Evolutionary conservation across 75 land plant genomes (phyloP), one percentile per base, ranked within the genome.

Genomic region (Pseudotsuga menziesii): DNA sequence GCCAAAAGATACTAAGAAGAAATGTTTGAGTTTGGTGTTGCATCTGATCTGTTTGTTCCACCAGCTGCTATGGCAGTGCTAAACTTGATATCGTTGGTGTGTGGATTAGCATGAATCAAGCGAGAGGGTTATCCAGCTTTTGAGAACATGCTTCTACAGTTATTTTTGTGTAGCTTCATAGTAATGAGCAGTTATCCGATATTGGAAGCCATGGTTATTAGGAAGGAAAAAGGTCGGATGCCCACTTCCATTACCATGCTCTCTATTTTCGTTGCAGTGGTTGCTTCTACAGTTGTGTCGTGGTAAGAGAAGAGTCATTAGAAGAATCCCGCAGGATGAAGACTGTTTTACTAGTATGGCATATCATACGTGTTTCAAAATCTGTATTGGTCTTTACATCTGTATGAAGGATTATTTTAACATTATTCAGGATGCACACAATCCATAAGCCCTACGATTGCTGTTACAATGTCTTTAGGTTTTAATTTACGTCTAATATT

Each of bases 181-280:
- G 17, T 78, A 9, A 2, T 75, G 2, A 35, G 57, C 56, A 78
- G 60, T 15, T 78, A 71, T 48, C 83, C 80, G 0, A 36, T 85
- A 11, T 41, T 81, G 61, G 86, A 81, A 76, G 86, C 71, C 2
- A 78, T 85, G 78, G 2, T 78, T 3, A 9, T 78, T 52, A 81
- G 86, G 78, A 81, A 58, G 29, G 86, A 85, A 16, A 76, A 61
- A 71, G 86, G 80, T 4, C 22, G 82, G 0, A 58, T 84, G 41
- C 56, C 80, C 11, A 15, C 56, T 4, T 78, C 79, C 20, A 54
- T 55, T 54, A 75, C 63, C 39, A 17, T 81, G 17, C 0, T 58
- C 35, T 81, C 86, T 25, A 17, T 3, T 48, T 1, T 13, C 1
- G 4, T 75, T 14, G 79, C 62, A 15, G 56, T 41, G 2, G 4